These are phyloP conservation scores for Termitomyces sp. DNA, from an alignment of 768 basidiomycete species.

Conservation along the genomic window DNA sequence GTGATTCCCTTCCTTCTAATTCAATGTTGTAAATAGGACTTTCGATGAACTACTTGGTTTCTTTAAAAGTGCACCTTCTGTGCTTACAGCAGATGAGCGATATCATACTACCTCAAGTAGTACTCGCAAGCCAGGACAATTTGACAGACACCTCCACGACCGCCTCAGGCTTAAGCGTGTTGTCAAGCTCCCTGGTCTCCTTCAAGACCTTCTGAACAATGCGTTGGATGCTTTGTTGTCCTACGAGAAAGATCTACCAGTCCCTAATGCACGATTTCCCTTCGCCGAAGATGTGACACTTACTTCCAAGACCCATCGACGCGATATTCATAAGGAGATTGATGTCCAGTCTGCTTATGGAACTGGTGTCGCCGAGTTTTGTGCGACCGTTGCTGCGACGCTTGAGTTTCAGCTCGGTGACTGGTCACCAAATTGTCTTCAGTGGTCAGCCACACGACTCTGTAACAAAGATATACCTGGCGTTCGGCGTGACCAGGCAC, in stretches of 20 bases:
- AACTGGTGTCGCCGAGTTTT: neutral
- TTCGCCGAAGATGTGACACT: neutral
- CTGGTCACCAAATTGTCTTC: neutral
- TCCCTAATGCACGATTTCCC: neutral
- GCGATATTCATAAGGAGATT: neutral
- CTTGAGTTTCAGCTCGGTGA: neutral
- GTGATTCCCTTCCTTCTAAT: neutral
- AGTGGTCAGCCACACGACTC: neutral
- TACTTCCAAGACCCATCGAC: too few species aligned
- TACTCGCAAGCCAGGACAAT: neutral
- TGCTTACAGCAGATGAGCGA: neutral
- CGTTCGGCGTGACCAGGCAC: neutral
- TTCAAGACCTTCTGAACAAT: neutral
- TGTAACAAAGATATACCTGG: neutral
- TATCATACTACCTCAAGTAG: neutral
- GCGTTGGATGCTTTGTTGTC: neutral
- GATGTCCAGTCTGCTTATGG: neutral
- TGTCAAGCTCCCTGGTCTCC: neutral
- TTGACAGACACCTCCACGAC: constrained; percentile 1
- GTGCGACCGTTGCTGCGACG: neutral
- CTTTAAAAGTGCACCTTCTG: neutral
- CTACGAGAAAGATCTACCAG: neutral
- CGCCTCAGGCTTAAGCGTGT: neutral
- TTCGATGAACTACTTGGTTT: neutral
- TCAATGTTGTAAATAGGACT: neutral